Evolutionary conservation across 2,329 filamentous ascomycete genomes (phyloP).

Genomic region (Ceratocystis alfenasii): DNA sequence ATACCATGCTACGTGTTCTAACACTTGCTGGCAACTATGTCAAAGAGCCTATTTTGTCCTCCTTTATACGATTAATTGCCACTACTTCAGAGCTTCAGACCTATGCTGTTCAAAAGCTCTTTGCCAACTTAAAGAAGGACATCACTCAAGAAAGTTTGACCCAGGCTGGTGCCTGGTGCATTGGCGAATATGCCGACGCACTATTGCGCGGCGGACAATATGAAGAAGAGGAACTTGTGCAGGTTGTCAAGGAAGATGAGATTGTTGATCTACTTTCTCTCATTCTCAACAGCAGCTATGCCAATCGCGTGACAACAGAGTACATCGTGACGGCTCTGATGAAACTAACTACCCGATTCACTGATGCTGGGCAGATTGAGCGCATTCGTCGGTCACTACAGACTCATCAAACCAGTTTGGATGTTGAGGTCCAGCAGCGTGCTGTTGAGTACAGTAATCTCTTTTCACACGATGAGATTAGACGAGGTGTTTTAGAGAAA

Average conservation of each 20-base stretch:
- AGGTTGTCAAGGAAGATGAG: slow-evolving; percentile 71
- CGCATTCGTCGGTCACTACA: slow-evolving; percentile 68
- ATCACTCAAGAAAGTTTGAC: slow-evolving; percentile 96
- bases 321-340: slow-evolving; percentile 93
- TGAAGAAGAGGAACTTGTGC: slow-evolving; percentile 70
- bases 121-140: slow-evolving; percentile 80
- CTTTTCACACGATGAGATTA: slow-evolving; percentile 80
- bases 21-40: slow-evolving; percentile 93
- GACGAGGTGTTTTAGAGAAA: slow-evolving; percentile 82
- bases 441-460: slow-evolving; percentile 91
- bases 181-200: slow-evolving; percentile 90
- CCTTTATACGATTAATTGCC: slow-evolving; percentile 88
- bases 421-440: slow-evolving; percentile 91
- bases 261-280: slow-evolving; percentile 84
- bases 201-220: slow-evolving; percentile 82
- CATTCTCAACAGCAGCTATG: slow-evolving; percentile 90
- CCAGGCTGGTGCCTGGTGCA: slow-evolving; percentile 88
- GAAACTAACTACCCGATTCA: slow-evolving; percentile 83
- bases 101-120: slow-evolving; percentile 92
- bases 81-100: slow-evolving; percentile 91
- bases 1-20: slow-evolving; percentile 89
- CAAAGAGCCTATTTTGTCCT: slow-evolving; percentile 94
- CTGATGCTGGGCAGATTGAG: slow-evolving; percentile 74
- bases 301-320: slow-evolving; percentile 79
- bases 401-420: slow-evolving; percentile 70